Conservation (phyloP, 2,329 filamentous ascomycete genomes). For the Fusarium sp. region DNA sequence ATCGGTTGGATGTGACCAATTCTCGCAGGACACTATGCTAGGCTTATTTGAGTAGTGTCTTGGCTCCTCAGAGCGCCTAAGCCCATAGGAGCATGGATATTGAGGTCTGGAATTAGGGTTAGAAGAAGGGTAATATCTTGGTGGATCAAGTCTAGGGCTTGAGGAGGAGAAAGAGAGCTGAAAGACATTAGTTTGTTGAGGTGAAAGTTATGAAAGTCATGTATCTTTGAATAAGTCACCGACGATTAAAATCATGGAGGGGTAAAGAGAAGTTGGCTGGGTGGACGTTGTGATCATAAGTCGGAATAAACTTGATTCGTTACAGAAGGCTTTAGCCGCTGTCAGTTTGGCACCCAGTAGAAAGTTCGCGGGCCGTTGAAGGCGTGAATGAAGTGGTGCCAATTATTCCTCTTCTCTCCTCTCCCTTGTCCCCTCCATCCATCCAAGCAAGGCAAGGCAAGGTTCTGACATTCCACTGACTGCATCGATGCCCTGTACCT, state of each 20-base stretch:
- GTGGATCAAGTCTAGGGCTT: constrained; percentile 40
- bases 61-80: constrained; percentile 13
- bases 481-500: constrained; percentile 41
- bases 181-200: constrained; percentile 12
- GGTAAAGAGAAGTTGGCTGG: constrained; percentile 13
- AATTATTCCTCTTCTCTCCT: constrained; percentile 25
- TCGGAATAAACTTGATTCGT: constrained; percentile 35
- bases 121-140: constrained; percentile 1
- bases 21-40: constrained; percentile 33
- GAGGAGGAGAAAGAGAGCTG: not conserved
- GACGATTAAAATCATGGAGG: constrained; percentile 3
- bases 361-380: constrained; percentile 39
- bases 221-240: not conserved
- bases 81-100: constrained; percentile 17
- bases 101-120: constrained; percentile 37
- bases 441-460: not conserved
- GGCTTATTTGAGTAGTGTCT: constrained; percentile 36
- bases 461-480: constrained; percentile 26
- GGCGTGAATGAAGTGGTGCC: constrained; percentile 30
- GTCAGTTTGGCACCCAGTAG: constrained; percentile 30
- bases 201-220: not conserved
- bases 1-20: constrained; percentile 36
- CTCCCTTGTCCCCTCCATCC: constrained; percentile 6
- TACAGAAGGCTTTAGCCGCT: constrained; percentile 17
- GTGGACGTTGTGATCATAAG: constrained; percentile 8